phyloP scores from a whole-genome alignment of 208 protist species.

The Trypanosoma brucei region DNA sequence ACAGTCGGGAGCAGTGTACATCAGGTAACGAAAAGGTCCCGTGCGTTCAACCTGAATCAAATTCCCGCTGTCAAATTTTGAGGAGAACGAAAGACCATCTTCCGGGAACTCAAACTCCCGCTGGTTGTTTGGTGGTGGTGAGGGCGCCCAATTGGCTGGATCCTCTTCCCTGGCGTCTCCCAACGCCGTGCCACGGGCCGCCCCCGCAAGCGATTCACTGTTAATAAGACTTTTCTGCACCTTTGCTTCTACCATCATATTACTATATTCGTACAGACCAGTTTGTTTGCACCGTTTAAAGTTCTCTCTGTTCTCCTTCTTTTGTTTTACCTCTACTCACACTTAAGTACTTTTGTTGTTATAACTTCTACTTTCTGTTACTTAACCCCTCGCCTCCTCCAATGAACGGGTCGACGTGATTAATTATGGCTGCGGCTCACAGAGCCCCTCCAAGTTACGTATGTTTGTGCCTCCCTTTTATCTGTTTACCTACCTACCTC shows the following conservation, averaged over 20 bases:
- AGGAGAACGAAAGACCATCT: constrained; percentile 84
- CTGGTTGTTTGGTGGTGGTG: constrained; percentile 80
- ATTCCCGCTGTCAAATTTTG: constrained; percentile 90
- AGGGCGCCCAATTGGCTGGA: constrained; percentile 34
- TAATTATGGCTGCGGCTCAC: too few relatives aligned
- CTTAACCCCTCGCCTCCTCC: too few relatives aligned
- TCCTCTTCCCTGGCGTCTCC: background rate
- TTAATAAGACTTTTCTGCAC: background rate
- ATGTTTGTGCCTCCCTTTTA: background rate
- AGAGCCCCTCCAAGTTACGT: too few relatives aligned
- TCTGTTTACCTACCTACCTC: background rate
- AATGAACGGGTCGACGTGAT: too few relatives aligned
- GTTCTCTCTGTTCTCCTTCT: background rate
- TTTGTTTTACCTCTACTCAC: constrained; percentile 1
- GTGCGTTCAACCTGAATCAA: constrained; percentile 81
- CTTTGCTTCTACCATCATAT: background rate
- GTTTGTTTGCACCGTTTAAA: background rate
- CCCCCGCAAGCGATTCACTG: background rate
- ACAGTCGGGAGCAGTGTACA: constrained; percentile 85
- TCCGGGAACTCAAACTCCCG: constrained; percentile 84
- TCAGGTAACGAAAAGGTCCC: constrained; percentile 58
- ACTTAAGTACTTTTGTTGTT: background rate
- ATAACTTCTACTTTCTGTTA: too few relatives aligned
- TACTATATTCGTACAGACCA: too few relatives aligned
- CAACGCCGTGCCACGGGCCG: background rate